phyloP scores from a whole-genome alignment of 2,329 filamentous ascomycete genomes.

The Penicillium janthinellum region DNA sequence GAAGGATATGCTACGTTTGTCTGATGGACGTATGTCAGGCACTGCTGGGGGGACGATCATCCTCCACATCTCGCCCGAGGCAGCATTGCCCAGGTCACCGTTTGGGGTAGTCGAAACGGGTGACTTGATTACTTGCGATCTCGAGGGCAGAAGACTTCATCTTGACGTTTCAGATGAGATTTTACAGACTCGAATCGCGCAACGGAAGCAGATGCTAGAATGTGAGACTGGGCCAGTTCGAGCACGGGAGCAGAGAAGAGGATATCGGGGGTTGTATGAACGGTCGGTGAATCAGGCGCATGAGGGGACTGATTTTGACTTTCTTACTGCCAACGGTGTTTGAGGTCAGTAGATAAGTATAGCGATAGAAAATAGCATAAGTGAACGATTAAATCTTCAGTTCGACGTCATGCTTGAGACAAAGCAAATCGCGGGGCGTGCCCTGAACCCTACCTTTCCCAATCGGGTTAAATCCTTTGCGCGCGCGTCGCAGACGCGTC shows the following conservation, averaged over 20 bases:
- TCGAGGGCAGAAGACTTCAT: slow-evolving; percentile 45
- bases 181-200: slow-evolving; percentile 41
- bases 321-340: slow-evolving; percentile 33
- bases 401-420: background rate
- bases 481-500: slow-evolving; percentile 35
- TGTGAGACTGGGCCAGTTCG: slow-evolving; percentile 16
- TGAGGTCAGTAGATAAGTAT: background rate
- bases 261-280: slow-evolving; percentile 46
- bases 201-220: slow-evolving; percentile 26
- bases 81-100: slow-evolving; percentile 49
- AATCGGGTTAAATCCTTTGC: slow-evolving; percentile 29
- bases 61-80: slow-evolving; percentile 57
- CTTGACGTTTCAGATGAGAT: slow-evolving; percentile 48
- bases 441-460: slow-evolving; percentile 36
- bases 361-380: background rate
- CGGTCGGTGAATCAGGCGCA: slow-evolving; percentile 48
- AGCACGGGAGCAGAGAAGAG: slow-evolving; percentile 34
- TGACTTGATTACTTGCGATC: slow-evolving; percentile 51
- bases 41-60: slow-evolving; percentile 59
- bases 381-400: background rate
- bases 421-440: slow-evolving; percentile 12
- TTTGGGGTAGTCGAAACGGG: slow-evolving; percentile 53
- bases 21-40: slow-evolving; percentile 58
- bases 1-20: slow-evolving; percentile 56
- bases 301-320: slow-evolving; percentile 46